Conservation (phyloP, 2,329 filamentous ascomycete genomes). For the Xylaria sp. region DNA sequence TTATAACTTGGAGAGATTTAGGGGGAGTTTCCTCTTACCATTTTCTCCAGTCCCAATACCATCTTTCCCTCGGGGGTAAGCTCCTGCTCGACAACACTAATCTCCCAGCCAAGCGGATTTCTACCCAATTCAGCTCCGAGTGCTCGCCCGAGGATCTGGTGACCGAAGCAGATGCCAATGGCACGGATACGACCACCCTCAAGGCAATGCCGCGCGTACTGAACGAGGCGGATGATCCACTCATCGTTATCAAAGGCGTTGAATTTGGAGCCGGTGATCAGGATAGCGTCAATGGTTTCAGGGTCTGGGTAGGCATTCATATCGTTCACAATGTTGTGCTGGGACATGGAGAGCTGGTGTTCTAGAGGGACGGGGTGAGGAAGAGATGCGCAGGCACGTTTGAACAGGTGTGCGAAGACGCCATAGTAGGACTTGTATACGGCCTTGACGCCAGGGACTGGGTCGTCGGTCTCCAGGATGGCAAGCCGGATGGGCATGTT, state of each 20-base stretch:
- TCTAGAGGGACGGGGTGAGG: conserved; percentile 37
- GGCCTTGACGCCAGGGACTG: conserved; percentile 56
- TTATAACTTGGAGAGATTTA: neutral
- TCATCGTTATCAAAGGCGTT: conserved; percentile 67
- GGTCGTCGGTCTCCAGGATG: conserved; percentile 82
- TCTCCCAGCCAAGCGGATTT: conserved; percentile 71
- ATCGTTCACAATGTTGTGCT: conserved; percentile 64
- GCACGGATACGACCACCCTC: conserved; percentile 58
- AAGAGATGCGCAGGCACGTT: conserved; percentile 46
- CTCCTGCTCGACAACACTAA: conserved; percentile 65
- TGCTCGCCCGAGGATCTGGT: conserved; percentile 76
- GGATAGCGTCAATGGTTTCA: conserved; percentile 70
- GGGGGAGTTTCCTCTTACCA: conserved; percentile 36
- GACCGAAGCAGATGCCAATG: conserved; percentile 82
- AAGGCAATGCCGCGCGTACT: conserved; percentile 57
- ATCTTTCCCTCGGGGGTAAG: conserved; percentile 65
- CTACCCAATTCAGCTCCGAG: conserved; percentile 62
- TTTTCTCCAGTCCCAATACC: conserved; percentile 61
- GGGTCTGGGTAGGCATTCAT: conserved; percentile 64
- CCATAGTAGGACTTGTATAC: conserved; percentile 69
- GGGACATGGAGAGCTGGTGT: conserved; percentile 52
- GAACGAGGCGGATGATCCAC: conserved; percentile 72
- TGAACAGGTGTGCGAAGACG: conserved; percentile 59
- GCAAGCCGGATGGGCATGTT: conserved; percentile 65
- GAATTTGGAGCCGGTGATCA: conserved; percentile 72